Conservation (phyloP, 2,329 filamentous ascomycete species). For the Proliferodiscus dingleyae region DNA sequence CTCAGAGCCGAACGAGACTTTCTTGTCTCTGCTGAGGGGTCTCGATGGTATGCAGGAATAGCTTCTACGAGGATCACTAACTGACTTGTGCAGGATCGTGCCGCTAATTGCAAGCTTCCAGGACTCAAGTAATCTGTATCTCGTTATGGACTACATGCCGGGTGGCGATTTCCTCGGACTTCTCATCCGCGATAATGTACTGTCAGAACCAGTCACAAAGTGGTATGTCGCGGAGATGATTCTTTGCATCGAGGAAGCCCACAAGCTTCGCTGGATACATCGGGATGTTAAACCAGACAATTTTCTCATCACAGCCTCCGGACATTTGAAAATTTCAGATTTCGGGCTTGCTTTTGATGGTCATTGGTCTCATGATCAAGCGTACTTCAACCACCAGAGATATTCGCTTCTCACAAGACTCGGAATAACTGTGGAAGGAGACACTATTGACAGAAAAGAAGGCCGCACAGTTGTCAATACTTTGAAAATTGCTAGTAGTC, state of each 20-base stretch:
- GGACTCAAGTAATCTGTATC: constrained; percentile 76
- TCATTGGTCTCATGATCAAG: constrained; percentile 87
- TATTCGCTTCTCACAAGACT: constrained; percentile 74
- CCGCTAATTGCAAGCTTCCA: constrained; percentile 86
- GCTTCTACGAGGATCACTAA: background rate
- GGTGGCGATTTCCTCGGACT: constrained; percentile 90
- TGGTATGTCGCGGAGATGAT: constrained; percentile 98
- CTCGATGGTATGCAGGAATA: constrained; percentile 55
- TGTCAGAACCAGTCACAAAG: constrained; percentile 71
- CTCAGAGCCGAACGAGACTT: constrained; percentile 88
- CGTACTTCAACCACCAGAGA: constrained; percentile 79
- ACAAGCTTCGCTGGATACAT: constrained; percentile 80
- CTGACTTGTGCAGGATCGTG: constrained; percentile 58
- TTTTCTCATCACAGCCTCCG: constrained; percentile 81
- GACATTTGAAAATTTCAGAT: constrained; percentile 92
- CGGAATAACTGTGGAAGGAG: constrained; percentile 68
- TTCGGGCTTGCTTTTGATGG: constrained; percentile 95
- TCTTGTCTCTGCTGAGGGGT: constrained; percentile 81
- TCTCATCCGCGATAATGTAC: constrained; percentile 76
- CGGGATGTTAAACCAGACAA: constrained; percentile 97
- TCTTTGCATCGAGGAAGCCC: constrained; percentile 57
- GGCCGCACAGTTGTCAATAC: constrained; percentile 36
- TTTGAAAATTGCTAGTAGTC: constrained; percentile 36
- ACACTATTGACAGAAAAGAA: constrained; percentile 63
- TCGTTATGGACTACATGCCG: constrained; percentile 98